Evolutionary conservation across 116 monocot species (phyloP).

Genomic region (Iris pallida): DNA sequence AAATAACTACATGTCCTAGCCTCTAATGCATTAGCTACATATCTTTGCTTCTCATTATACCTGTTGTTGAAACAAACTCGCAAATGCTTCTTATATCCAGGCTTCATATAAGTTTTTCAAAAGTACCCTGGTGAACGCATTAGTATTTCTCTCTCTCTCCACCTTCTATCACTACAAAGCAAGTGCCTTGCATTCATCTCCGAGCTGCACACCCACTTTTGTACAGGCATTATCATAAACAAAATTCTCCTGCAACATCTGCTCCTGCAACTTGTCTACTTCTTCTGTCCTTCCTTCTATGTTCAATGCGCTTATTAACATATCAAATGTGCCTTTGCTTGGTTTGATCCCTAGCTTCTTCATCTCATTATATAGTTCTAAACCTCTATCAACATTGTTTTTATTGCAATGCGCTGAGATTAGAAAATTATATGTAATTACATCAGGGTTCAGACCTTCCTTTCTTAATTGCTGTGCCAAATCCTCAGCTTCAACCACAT

Average conservation of each 20-base stretch:
- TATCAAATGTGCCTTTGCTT: conserved; percentile 29
- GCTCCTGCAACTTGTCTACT: conserved; percentile 31
- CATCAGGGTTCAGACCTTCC: conserved; percentile 53
- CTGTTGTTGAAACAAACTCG: no score
- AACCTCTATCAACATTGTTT: conserved; percentile 26
- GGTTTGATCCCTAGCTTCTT: conserved; percentile 35
- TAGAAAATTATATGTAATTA: conserved; percentile 55
- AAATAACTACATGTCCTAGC: no score
- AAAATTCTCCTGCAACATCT: conserved; percentile 7
- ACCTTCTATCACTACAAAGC: conserved; percentile 35
- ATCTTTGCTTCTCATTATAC: no score
- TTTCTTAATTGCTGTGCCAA: conserved; percentile 20
- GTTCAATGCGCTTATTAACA: conserved; percentile 32
- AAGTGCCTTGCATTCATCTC: conserved; percentile 28
- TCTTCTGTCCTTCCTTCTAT: conserved; percentile 39
- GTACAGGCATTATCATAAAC: conserved; percentile 2
- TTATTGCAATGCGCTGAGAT: conserved; percentile 44
- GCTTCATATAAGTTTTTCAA: conserved; percentile 1
- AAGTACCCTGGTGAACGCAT: conserved; percentile 8
- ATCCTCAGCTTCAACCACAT: conserved; percentile 35
- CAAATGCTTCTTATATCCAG: background rate
- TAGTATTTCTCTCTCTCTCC: conserved; percentile 18
- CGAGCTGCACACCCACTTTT: conserved; percentile 15
- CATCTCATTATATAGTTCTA: conserved; percentile 51
- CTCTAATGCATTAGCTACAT: no score